Conservation (phyloP, 2,329 filamentous ascomycete genomes). For the Microdochium nivale region DNA sequence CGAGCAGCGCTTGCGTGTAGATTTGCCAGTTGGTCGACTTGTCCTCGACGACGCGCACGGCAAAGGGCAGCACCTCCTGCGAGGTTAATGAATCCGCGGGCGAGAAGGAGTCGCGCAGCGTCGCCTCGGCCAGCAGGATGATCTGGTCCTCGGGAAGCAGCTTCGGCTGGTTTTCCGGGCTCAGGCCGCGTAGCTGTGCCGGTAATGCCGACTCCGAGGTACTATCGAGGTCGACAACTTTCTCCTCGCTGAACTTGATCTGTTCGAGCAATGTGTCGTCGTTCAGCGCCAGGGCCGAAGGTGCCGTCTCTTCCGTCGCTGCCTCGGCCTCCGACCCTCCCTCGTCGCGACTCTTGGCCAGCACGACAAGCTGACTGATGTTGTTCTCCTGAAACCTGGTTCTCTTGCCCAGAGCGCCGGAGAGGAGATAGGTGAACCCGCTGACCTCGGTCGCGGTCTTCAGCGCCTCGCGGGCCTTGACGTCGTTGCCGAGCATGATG, state of each 20-base stretch:
- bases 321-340: slow-evolving; percentile 8
- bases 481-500: slow-evolving; percentile 75
- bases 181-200: slow-evolving; percentile 50
- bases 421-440: slow-evolving; percentile 74
- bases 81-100: slow-evolving; percentile 77
- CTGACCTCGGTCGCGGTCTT: slow-evolving; percentile 56
- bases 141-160: slow-evolving; percentile 81
- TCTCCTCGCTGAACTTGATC: slow-evolving; percentile 64
- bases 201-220: slow-evolving; percentile 40
- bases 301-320: slow-evolving; percentile 26
- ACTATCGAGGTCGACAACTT: slow-evolving; percentile 13
- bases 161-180: slow-evolving; percentile 74
- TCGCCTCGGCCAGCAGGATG: slow-evolving; percentile 78
- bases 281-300: slow-evolving; percentile 70
- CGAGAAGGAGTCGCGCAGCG: slow-evolving; percentile 79
- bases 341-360: slow-evolving; percentile 63
- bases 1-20: slow-evolving; percentile 86
- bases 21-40: slow-evolving; percentile 96
- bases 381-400: slow-evolving; percentile 74
- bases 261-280: slow-evolving; percentile 88
- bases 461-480: slow-evolving; percentile 63
- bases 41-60: slow-evolving; percentile 76
- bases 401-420: slow-evolving; percentile 77
- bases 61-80: slow-evolving; percentile 91
- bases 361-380: slow-evolving; percentile 80